A percentile compares a stretch with the other conserved stretches of the same genome.
phyloP scores from a whole-genome alignment of 768 basidiomycete genomes.

The Suillus brevipes region DNA sequence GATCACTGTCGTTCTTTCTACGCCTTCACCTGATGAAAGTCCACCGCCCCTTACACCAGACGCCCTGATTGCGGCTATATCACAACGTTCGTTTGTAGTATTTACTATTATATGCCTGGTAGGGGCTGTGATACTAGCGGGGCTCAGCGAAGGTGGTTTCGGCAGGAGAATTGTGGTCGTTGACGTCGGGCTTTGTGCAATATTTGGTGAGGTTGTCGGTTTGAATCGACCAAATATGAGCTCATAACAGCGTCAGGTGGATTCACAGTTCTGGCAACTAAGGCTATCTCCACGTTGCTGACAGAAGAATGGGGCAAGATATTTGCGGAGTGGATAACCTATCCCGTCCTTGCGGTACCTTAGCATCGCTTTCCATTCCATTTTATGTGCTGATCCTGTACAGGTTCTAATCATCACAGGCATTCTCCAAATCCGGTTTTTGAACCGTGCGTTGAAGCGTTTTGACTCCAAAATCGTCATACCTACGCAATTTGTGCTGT shows the following conservation, averaged over 20 bases:
- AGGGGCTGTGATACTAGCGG: slow-evolving; percentile 56
- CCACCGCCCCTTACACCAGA: slow-evolving; percentile 57
- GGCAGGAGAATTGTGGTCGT: slow-evolving; percentile 76
- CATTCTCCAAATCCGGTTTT: slow-evolving; percentile 79
- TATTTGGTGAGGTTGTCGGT: slow-evolving; percentile 58
- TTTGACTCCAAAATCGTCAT: slow-evolving; percentile 96
- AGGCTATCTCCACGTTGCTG: slow-evolving; percentile 85
- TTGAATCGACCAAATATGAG: not conserved
- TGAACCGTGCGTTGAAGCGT: slow-evolving; percentile 85
- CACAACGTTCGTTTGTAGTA: slow-evolving; percentile 69
- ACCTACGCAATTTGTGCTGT: slow-evolving; percentile 92
- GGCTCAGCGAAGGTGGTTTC: slow-evolving; percentile 61
- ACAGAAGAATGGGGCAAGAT: slow-evolving; percentile 76
- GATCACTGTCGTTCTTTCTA: slow-evolving; percentile 85
- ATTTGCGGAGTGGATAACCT: slow-evolving; percentile 80
- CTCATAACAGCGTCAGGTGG: slow-evolving; percentile 53
- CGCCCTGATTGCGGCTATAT: slow-evolving; percentile 66
- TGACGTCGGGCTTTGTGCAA: slow-evolving; percentile 85
- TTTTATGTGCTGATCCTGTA: slow-evolving; percentile 13
- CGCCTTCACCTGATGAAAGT: slow-evolving; percentile 68
- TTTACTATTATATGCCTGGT: slow-evolving; percentile 68
- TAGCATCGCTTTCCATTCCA: not conserved
- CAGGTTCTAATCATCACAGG: slow-evolving; percentile 75
- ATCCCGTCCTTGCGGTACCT: slow-evolving; percentile 71
- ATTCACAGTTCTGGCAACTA: slow-evolving; percentile 92